Percentiles rank a stretch among this genome's conserved stretches.
Conservation (phyloP, 768 basidiomycete genomes). For the Tulasnella sp. region DNA sequence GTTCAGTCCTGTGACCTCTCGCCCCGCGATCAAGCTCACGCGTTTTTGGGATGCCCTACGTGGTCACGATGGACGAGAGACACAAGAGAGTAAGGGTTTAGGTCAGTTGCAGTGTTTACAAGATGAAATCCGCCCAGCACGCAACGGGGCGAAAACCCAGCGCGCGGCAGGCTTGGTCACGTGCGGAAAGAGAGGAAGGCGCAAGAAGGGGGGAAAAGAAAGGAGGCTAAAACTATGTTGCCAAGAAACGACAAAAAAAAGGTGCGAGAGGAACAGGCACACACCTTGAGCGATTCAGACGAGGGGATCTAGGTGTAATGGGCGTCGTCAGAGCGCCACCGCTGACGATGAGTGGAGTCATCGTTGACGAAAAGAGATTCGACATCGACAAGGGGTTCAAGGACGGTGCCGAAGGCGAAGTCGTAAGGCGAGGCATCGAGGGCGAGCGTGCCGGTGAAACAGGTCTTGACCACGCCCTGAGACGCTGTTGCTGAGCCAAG, state of each 20-base stretch:
- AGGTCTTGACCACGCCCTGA: slow-evolving; percentile 14
- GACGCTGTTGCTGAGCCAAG: background rate
- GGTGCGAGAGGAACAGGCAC: background rate
- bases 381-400: background rate
- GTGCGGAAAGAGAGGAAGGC: background rate
- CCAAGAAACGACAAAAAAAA: background rate
- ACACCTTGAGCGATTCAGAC: slow-evolving; percentile 21
- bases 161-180: background rate
- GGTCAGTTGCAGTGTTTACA: background rate
- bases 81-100: background rate
- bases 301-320: slow-evolving; percentile 17
- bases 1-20: slow-evolving; percentile 23
- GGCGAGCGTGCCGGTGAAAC: slow-evolving; percentile 15
- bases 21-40: slow-evolving; percentile 28
- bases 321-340: slow-evolving; percentile 20
- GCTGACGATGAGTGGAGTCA: slow-evolving; percentile 18
- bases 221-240: slow-evolving; percentile 13
- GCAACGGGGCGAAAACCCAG: background rate
- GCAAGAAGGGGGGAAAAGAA: background rate
- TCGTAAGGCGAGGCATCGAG: slow-evolving; percentile 42
- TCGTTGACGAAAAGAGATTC: background rate
- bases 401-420: slow-evolving; percentile 19
- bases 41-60: slow-evolving; percentile 26
- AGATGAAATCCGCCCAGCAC: background rate
- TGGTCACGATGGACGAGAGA: background rate